Base-by-base conservation (phyloP, 768 basidiomycete genomes). In the Jaapia argillacea region DNA sequence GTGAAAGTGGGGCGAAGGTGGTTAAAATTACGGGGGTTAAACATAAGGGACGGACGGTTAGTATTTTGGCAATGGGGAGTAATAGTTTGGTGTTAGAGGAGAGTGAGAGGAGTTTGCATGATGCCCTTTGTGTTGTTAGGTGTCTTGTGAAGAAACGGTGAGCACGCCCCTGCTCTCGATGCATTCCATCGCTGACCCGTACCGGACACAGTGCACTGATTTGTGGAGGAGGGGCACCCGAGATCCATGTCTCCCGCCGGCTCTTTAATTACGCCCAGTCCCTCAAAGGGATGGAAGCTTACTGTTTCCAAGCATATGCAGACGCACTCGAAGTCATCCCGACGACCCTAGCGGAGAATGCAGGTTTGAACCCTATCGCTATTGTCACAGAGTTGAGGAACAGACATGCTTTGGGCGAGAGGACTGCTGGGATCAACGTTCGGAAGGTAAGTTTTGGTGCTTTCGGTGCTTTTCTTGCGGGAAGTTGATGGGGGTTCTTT, bases 141-240 rank as follows among this genome's bases (percentile, higher is more conserved):
- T 99, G 96, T 68, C 74, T 99, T 42, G 93, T 99, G 38, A 98
- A 99, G 69, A 98, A 97, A 68, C 74, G 93, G 94, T 94, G 56
- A 42, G 78, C 58, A 38, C 10, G 37, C 7, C 22, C 10, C 37
- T 33, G 28, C 10, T 1, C 5, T 33, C 14, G 12, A 20, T 16
- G 7, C n/a, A n/a, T 33, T 36, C 24, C 3, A 23, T 18, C 35
- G 21, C 47, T 3, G 25, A 24, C n/a, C 24, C 25, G 39, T 24
- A n/a, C 5, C 46, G 5, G 49, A 16, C 41, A 24, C 50, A 83
- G 92, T 27, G 93, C 93, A 18, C 70, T 99, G 43, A 96, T 98
- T 55, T 86, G 87, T 31, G 94, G 94, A 45, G 94, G 94, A 37
- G 94, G 94, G 41, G 93, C 96, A 12, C 96, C 96, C 7, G 96